Evolutionary conservation across 164 flowering plant genomes (phyloP).

Genomic region (Santalum album): DNA sequence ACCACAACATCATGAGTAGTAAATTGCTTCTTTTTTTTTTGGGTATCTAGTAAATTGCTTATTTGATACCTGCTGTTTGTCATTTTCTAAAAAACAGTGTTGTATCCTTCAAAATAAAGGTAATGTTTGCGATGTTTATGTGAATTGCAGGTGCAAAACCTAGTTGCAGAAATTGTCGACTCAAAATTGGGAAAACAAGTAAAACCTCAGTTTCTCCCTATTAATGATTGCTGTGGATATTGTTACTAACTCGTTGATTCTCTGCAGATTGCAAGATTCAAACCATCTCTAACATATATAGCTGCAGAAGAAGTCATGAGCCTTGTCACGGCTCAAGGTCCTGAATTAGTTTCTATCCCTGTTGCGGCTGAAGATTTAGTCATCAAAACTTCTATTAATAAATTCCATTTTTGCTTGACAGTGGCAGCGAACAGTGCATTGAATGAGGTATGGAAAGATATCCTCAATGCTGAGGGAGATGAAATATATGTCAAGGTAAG

Average conservation of each 20-base stretch:
- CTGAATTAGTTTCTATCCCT: constrained; percentile 2
- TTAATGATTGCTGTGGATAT: too few relatives aligned
- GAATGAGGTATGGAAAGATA: constrained; percentile 95
- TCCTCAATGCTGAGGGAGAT: constrained; percentile 89
- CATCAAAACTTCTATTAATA: neutral
- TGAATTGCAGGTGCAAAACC: constrained; percentile 71
- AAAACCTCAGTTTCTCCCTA: constrained; percentile 8
- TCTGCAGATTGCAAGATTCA: constrained; percentile 66
- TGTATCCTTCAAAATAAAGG: neutral
- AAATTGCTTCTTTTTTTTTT: neutral
- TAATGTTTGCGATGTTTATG: neutral
- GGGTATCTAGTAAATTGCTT: too few relatives aligned
- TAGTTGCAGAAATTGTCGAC: constrained; percentile 91
- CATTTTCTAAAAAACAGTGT: neutral
- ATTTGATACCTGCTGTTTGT: neutral
- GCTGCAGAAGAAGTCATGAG: constrained; percentile 98
- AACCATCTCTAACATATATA: constrained; percentile 77
- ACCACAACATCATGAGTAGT: neutral
- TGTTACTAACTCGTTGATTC: neutral
- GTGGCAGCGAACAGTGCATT: constrained; percentile 78
- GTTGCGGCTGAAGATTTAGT: constrained; percentile 1
- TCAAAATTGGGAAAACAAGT: constrained; percentile 97
- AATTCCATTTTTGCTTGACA: constrained; percentile 23
- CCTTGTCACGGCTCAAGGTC: constrained; percentile 98
- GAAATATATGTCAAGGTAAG: constrained; percentile 92